A percentile compares a stretch with the other conserved stretches of the same genome.
phyloP scores from a whole-genome alignment of 768 basidiomycete genomes.

The Crepidotus variabilis region DNA sequence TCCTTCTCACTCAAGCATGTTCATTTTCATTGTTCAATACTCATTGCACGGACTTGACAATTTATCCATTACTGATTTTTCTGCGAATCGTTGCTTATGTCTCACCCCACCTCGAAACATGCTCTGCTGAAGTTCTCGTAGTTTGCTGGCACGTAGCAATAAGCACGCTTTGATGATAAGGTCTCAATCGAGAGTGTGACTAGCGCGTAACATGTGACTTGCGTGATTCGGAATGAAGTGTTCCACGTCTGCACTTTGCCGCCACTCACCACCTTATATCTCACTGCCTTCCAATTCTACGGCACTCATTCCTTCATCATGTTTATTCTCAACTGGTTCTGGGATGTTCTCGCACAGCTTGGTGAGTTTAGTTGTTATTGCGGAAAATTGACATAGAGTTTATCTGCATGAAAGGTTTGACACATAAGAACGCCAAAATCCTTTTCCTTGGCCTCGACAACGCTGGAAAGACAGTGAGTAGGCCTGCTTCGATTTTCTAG shows the following conservation, averaged over 20 bases:
- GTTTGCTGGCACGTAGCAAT: too few species aligned
- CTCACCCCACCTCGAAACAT: too few species aligned
- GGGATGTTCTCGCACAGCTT: constrained; percentile 90
- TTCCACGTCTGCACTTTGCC: constrained; percentile 18
- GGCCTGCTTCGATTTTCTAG: not conserved
- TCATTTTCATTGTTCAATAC: too few species aligned
- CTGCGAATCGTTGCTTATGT: too few species aligned
- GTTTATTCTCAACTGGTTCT: constrained; percentile 94
- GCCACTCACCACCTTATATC: constrained; percentile 8
- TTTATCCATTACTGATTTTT: too few species aligned
- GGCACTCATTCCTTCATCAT: constrained; percentile 33
- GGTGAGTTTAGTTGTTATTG: constrained; percentile 47
- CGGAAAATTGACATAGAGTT: not conserved
- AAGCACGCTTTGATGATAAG: too few species aligned
- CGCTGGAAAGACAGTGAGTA: constrained; percentile 93
- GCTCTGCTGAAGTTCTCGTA: too few species aligned
- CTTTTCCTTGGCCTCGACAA: constrained; percentile 98
- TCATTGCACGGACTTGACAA: too few species aligned
- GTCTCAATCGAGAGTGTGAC: not conserved
- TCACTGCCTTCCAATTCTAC: constrained; percentile 6
- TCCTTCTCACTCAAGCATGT: not conserved
- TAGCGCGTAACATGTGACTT: not conserved
- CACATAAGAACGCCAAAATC: constrained; percentile 99
- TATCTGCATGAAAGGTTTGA: constrained; percentile 52
- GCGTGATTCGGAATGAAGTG: not conserved